These are phyloP conservation scores for Ogataea saltuana DNA, from an alignment of 805 yeast species.

Conservation along the genomic window DNA sequence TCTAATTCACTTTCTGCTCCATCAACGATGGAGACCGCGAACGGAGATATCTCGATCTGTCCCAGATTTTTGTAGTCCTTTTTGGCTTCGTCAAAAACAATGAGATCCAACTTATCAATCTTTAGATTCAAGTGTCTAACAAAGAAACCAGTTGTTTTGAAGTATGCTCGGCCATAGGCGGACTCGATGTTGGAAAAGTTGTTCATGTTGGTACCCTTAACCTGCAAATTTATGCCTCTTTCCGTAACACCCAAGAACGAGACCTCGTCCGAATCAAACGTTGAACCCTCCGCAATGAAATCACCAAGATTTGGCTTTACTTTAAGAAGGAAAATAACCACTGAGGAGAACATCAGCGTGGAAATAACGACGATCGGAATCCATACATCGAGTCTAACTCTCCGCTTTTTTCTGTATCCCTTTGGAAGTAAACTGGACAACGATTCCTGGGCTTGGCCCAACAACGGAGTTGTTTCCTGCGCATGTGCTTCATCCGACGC, in stretches of 20 bases:
- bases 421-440: constrained; percentile 16
- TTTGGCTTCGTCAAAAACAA: constrained; percentile 28
- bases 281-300: constrained; percentile 34
- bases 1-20: constrained; percentile 28
- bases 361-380: constrained; percentile 26
- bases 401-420: constrained; percentile 8
- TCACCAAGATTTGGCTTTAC: constrained; percentile 34
- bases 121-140: constrained; percentile 32
- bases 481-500: constrained; percentile 1
- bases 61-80: constrained; percentile 34
- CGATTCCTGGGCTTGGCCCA: constrained; percentile 19
- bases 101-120: constrained; percentile 34
- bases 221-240: constrained; percentile 33
- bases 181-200: constrained; percentile 36
- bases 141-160: constrained; percentile 37
- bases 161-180: constrained; percentile 26
- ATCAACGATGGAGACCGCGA: constrained; percentile 35
- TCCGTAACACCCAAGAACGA: constrained; percentile 34
- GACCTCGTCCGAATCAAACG: constrained; percentile 34
- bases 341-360: constrained; percentile 12
- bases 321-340: constrained; percentile 14
- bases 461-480: constrained; percentile 21
- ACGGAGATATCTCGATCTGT: constrained; percentile 34
- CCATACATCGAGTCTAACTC: constrained; percentile 27
- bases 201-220: constrained; percentile 34